phyloP scores from a whole-genome alignment of 78 protist genomes.

The Salpingoeca rosetta region DNA sequence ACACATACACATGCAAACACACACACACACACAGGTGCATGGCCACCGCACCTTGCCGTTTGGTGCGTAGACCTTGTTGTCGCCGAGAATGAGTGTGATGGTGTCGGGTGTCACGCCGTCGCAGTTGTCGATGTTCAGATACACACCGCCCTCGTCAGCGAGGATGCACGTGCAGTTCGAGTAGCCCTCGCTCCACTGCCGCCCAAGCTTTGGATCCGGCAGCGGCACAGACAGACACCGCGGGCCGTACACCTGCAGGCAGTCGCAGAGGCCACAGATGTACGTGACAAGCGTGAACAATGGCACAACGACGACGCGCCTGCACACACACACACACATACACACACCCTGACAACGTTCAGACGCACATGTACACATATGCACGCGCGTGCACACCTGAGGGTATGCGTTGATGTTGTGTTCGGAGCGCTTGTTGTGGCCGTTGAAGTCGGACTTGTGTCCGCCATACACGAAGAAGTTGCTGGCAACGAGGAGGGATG shows the following conservation, averaged over 20 bases:
- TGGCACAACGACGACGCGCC: no score
- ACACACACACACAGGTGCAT: neutral
- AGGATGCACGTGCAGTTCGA: neutral
- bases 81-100: neutral
- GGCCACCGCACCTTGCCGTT: neutral
- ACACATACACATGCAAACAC: neutral
- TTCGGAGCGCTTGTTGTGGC: neutral
- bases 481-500: no score
- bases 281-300: no score
- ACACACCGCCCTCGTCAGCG: neutral
- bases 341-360: no score
- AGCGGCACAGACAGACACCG: neutral
- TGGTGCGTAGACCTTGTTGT: neutral
- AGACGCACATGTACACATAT: neutral
- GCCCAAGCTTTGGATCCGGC: neutral
- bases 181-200: neutral
- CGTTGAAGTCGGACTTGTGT: conserved; percentile 8
- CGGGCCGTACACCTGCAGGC: neutral
- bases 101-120: neutral
- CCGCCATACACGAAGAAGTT: conserved; percentile 39
- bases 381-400: neutral
- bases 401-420: conserved; percentile 9
- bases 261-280: no score
- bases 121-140: neutral
- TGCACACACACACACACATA: no score